Evolutionary conservation across 148 eudicot genomes (phyloP).

Genomic region (Mesembryanthemum crystallinum): DNA sequence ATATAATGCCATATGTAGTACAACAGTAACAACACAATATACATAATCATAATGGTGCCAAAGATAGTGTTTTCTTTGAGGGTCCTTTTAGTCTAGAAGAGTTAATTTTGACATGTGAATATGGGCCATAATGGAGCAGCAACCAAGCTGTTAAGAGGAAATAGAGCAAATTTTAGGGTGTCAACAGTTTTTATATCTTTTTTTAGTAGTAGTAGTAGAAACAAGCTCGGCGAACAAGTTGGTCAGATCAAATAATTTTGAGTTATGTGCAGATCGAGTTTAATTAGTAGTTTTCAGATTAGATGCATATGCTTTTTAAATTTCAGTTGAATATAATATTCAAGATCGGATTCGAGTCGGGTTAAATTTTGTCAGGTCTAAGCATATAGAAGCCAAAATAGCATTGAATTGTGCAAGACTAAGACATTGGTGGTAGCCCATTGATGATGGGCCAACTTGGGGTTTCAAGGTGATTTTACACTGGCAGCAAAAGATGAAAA

Average conservation of each 20-base stretch:
- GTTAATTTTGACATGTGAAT: slow-evolving; percentile 24
- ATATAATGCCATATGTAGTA: neutral
- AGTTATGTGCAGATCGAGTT: no score
- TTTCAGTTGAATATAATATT: no score
- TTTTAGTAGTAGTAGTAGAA: no score
- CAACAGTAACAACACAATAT: no score
- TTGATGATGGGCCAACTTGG: slow-evolving; percentile 22
- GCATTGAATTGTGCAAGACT: slow-evolving; percentile 5
- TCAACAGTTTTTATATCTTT: no score
- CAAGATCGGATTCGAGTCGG: no score
- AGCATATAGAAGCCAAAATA: no score
- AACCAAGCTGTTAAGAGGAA: slow-evolving; percentile 1
- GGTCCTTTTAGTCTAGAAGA: neutral
- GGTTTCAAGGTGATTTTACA: neutral
- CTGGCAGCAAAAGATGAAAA: neutral
- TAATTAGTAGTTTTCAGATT: no score
- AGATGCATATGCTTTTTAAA: no score
- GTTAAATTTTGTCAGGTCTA: no score
- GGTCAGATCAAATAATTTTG: neutral
- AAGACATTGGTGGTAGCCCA: slow-evolving; percentile 20
- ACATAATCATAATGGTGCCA: slow-evolving; percentile 1
- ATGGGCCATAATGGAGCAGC: slow-evolving; percentile 22
- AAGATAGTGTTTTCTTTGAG: neutral
- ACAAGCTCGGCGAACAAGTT: no score
- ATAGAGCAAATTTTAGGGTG: neutral